Percentiles rank a stretch among this genome's conserved stretches.
Evolutionary conservation across 148 eudicot genomes (phyloP).

Genomic region (Cornus controversa): DNA sequence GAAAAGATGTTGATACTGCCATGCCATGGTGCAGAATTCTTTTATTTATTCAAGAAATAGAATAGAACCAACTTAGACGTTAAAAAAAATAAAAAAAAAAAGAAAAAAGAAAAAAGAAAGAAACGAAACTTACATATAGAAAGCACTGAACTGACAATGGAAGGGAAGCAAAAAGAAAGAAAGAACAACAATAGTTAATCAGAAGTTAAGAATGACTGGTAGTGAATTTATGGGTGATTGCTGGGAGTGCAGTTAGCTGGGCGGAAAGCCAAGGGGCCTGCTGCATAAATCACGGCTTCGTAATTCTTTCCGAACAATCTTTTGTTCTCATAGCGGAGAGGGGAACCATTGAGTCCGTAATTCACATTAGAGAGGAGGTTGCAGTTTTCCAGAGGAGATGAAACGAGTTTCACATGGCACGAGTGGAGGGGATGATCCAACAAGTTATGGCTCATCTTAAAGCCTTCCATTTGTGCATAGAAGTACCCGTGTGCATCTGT

Average conservation of each 20-base stretch:
- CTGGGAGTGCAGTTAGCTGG: conserved; percentile 59
- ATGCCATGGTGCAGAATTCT: neutral
- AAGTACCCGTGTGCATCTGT: conserved; percentile 55
- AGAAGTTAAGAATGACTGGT: neutral
- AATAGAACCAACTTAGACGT: neutral
- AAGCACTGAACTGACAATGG: neutral
- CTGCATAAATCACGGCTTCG: conserved; percentile 66
- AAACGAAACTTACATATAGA: too few species aligned
- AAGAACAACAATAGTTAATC: conserved; percentile 7
- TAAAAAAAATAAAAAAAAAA: too few species aligned
- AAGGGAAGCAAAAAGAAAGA: neutral
- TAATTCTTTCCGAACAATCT: conserved; percentile 32
- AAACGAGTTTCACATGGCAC: conserved; percentile 64
- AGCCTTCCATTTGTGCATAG: conserved; percentile 55
- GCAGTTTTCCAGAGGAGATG: conserved; percentile 65
- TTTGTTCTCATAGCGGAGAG: conserved; percentile 57
- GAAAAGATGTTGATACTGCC: too few species aligned
- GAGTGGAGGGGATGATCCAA: conserved; percentile 82
- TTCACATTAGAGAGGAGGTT: conserved; percentile 60
- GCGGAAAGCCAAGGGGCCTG: conserved; percentile 77
- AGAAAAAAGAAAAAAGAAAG: too few species aligned
- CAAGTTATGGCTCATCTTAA: conserved; percentile 45
- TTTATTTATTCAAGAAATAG: neutral
- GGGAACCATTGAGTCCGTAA: conserved; percentile 70
- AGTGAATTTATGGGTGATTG: conserved; percentile 11